Base-by-base conservation (phyloP, 225 moss, liverwort and hornwort species). In the Ulota crispa region DNA sequence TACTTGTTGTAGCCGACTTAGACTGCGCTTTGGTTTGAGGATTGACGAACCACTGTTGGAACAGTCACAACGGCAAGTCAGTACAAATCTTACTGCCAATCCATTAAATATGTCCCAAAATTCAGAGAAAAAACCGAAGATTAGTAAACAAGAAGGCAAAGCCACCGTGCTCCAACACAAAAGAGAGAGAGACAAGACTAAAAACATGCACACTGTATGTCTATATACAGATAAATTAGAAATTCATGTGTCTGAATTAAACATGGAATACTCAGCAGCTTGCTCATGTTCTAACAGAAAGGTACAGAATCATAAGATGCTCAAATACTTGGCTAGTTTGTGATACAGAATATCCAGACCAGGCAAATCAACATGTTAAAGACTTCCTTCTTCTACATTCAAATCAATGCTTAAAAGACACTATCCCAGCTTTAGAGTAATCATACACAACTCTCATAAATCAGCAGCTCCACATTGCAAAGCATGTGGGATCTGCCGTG, bases 41-140 rank as follows among this genome's bases (percentile, higher is more conserved):
- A 32, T 83, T 64, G 52, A 43, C 57, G 9, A 83, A 83, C 77
- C 83, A 83, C 61, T 83, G 76, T 52, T 72, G 72, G 16, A 72
- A 32, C 80, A 77, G 36, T 68, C 72, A 72, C 60, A 16, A 72
- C 19, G 36, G 37, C 43, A 83, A 83, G 56, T 56, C 69, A 82
- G 47, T 18, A 18, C 45, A 26, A 15, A 23, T 10, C 27, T 52
- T 52, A 28, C 52, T 37, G 20, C 78, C 52, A 60, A 52, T 59
- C 47, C 66, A 31, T 3, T 34, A 56, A 3, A 41, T 13, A n/a
- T 64, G 20, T 26, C 68, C 39, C 4, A 41, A 20, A 62, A 70
- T 9, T 0, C 10, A 54, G 6, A 28, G 27, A 50, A 12, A 10
- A 30, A 28, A 65, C 28, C 27, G 37, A 63, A 8, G 2, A n/a